Conservation (phyloP, 2,329 filamentous ascomycete species). For the Aspergillus transmontanensis region DNA sequence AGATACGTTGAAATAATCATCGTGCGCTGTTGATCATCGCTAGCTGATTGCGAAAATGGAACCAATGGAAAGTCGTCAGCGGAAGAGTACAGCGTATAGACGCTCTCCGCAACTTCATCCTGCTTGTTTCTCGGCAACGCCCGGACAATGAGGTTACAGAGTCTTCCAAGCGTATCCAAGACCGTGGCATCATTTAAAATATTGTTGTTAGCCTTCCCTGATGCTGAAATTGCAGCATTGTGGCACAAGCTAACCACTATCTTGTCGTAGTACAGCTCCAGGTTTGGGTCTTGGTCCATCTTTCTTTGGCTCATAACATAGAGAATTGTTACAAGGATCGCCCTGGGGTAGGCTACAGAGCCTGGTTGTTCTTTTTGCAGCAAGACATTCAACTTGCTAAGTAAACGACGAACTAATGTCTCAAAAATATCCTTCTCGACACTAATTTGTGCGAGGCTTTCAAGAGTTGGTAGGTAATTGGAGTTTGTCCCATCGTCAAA, state of each 20-base stretch:
- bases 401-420: slow-evolving; percentile 62
- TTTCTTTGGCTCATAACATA: slow-evolving; percentile 61
- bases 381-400: slow-evolving; percentile 63
- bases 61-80: slow-evolving; percentile 37
- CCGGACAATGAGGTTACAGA: slow-evolving; percentile 62
- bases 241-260: slow-evolving; percentile 51
- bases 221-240: slow-evolving; percentile 40
- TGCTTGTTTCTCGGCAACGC: slow-evolving; percentile 56
- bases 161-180: slow-evolving; percentile 62
- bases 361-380: slow-evolving; percentile 52
- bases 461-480: slow-evolving; percentile 59
- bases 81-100: slow-evolving; percentile 57
- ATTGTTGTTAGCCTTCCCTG: slow-evolving; percentile 35
- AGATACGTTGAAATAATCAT: slow-evolving; percentile 62
- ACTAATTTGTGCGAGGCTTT: slow-evolving; percentile 66
- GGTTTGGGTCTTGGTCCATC: slow-evolving; percentile 44
- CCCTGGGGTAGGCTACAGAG: slow-evolving; percentile 57
- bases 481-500: slow-evolving; percentile 49
- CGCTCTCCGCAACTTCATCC: slow-evolving; percentile 53
- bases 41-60: slow-evolving; percentile 34
- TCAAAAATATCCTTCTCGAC: slow-evolving; percentile 65
- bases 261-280: slow-evolving; percentile 53
- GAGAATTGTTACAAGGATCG: slow-evolving; percentile 62
- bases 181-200: slow-evolving; percentile 54
- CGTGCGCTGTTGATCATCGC: slow-evolving; percentile 43